These are phyloP conservation scores for Aspergillus quadrilineatus DNA, from an alignment of 2,329 filamentous ascomycete species.

Conservation along the genomic window DNA sequence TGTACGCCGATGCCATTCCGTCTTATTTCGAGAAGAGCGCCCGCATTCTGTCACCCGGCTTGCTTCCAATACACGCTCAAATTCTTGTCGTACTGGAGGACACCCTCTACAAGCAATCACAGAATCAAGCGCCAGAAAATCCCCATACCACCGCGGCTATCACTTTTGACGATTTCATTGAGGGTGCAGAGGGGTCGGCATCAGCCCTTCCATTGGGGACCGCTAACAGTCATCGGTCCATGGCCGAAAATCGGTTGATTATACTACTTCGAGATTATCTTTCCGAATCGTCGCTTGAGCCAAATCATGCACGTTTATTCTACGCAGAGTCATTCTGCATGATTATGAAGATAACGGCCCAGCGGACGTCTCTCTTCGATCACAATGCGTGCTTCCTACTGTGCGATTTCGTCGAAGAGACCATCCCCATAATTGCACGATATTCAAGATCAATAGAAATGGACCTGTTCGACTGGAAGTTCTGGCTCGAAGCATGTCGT, in stretches of 20 bases:
- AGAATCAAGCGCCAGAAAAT: slow-evolving; percentile 47
- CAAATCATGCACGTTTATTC: slow-evolving; percentile 59
- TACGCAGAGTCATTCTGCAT: slow-evolving; percentile 75
- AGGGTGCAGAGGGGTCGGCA: slow-evolving; percentile 65
- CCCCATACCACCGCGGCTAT: slow-evolving; percentile 51
- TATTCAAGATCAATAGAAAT: slow-evolving; percentile 53
- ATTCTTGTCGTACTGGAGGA: slow-evolving; percentile 75
- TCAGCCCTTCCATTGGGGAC: slow-evolving; percentile 63
- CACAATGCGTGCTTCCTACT: slow-evolving; percentile 82
- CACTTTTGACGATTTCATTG: slow-evolving; percentile 67
- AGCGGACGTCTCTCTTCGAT: slow-evolving; percentile 75
- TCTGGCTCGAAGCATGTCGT: slow-evolving; percentile 80
- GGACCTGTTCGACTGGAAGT: slow-evolving; percentile 60
- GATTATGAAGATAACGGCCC: slow-evolving; percentile 71
- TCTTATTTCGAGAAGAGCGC: slow-evolving; percentile 53
- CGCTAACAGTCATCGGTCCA: slow-evolving; percentile 70
- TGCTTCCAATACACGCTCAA: slow-evolving; percentile 79
- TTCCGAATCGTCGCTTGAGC: slow-evolving; percentile 58
- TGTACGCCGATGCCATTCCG: slow-evolving; percentile 72
- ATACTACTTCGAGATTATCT: slow-evolving; percentile 80
- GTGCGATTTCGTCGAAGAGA: slow-evolving; percentile 88
- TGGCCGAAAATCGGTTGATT: slow-evolving; percentile 86
- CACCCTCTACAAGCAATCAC: slow-evolving; percentile 72
- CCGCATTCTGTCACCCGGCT: slow-evolving; percentile 68
- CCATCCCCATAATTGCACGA: slow-evolving; percentile 65